Evolutionary conservation across 108 stramenopile species (phyloP).

Genomic region (Cyclotella kingstonii): DNA sequence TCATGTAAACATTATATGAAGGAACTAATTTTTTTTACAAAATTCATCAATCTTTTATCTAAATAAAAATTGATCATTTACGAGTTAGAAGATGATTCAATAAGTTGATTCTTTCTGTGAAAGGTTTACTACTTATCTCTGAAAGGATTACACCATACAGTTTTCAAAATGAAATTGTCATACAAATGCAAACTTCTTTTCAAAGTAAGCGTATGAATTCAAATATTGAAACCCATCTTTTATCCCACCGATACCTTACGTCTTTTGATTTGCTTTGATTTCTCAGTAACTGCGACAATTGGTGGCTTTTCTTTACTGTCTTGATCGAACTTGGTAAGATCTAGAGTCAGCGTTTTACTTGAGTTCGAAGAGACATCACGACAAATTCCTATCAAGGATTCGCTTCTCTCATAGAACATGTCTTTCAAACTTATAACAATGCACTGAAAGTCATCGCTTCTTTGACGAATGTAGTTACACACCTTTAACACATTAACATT

Average conservation of each 20-base stretch:
- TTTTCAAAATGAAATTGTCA: too few species aligned
- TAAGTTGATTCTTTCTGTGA: too few species aligned
- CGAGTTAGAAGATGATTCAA: too few species aligned
- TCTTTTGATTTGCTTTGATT: conserved; percentile 5
- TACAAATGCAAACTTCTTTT: too few species aligned
- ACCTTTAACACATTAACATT: conserved; percentile 98
- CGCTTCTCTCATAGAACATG: conserved; percentile 91
- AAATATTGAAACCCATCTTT: too few species aligned
- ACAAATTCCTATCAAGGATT: conserved; percentile 89
- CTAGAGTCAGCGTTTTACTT: conserved; percentile 77
- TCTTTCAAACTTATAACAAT: conserved; percentile 99
- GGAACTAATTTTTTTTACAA: too few species aligned
- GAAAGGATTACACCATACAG: too few species aligned
- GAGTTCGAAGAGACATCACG: conserved; percentile 85
- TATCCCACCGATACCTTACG: background rate
- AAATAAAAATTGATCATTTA: too few species aligned
- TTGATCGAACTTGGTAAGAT: conserved; percentile 75
- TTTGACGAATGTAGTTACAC: conserved; percentile 95
- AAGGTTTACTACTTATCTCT: too few species aligned
- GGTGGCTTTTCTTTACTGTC: conserved; percentile 1
- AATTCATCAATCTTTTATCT: too few species aligned
- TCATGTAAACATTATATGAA: too few species aligned
- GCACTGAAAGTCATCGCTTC: conserved; percentile 93
- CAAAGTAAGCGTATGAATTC: too few species aligned
- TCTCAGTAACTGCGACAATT: background rate